Percentiles rank a stretch among this genome's conserved stretches.
These are phyloP conservation scores for Mycena vulgaris DNA, from an alignment of 768 basidiomycete species.

Conservation along the genomic window DNA sequence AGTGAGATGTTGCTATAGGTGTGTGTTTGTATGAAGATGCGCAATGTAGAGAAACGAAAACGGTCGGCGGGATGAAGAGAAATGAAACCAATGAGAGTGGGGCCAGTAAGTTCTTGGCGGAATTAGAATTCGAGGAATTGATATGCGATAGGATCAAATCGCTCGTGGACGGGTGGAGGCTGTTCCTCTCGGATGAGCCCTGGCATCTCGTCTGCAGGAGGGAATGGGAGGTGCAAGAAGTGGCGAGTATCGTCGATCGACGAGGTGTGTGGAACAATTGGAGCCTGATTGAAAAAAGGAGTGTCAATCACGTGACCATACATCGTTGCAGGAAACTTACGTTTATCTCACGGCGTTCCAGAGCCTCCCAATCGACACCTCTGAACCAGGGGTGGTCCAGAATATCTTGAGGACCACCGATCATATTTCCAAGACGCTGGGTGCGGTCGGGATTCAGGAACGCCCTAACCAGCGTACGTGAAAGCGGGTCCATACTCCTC, in stretches of 20 bases:
- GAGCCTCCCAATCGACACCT: conserved; percentile 93
- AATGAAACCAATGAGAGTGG: conserved; percentile 34
- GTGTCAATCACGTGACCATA: neutral
- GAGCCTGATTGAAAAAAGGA: conserved; percentile 68
- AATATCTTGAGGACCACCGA: conserved; percentile 92
- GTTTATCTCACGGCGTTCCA: conserved; percentile 89
- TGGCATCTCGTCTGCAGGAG: conserved; percentile 83
- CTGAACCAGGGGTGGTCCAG: conserved; percentile 95
- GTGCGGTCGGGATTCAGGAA: conserved; percentile 94
- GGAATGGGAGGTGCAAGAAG: conserved; percentile 86
- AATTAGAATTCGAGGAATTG: conserved; percentile 84
- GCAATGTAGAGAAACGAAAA: conserved; percentile 16
- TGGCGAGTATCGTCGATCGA: conserved; percentile 89
- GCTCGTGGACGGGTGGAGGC: conserved; percentile 70
- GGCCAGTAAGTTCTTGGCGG: conserved; percentile 41
- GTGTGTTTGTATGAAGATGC: conserved; percentile 25
- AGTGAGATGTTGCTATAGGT: conserved; percentile 26
- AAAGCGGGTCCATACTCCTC: conserved; percentile 89
- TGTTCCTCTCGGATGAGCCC: conserved; percentile 79
- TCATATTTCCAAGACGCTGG: conserved; percentile 93
- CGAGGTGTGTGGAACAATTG: conserved; percentile 87
- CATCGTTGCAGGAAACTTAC: conserved; percentile 57
- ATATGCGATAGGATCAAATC: conserved; percentile 77
- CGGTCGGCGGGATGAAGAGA: conserved; percentile 14
- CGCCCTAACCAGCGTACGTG: conserved; percentile 88